phyloP scores from a whole-genome alignment of 345 rosid genomes.

The Rhodamnia rubescens region DNA sequence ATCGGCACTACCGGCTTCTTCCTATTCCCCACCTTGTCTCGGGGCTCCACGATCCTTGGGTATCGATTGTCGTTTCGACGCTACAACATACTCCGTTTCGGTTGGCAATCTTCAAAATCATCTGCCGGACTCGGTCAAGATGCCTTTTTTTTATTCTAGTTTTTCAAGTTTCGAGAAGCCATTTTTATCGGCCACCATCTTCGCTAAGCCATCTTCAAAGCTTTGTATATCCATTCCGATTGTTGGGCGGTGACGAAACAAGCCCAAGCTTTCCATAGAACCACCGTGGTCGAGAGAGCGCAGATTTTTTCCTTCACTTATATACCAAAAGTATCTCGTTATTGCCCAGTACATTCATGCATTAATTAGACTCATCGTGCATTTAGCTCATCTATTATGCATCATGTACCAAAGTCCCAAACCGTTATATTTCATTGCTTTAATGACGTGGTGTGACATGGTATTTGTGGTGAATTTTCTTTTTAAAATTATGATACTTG shows the following conservation, averaged over 20 bases:
- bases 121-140: background rate
- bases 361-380: background rate
- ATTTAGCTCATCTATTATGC: background rate
- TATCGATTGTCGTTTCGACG: background rate
- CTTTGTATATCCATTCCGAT: background rate
- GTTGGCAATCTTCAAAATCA: background rate
- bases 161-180: background rate
- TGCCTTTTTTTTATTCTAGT: background rate
- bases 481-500: no score
- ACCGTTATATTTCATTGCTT: background rate
- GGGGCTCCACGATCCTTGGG: background rate
- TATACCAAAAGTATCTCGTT: background rate
- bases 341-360: background rate
- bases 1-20: conserved; percentile 10
- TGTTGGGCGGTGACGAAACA: background rate
- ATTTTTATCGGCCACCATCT: background rate
- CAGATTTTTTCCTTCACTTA: background rate
- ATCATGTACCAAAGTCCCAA: background rate
- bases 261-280: background rate
- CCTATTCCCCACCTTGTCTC: background rate
- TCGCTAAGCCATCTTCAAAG: background rate
- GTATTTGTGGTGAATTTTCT: no score
- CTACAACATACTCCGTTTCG: background rate
- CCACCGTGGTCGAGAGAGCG: background rate
- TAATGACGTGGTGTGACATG: no score